phyloP scores from a whole-genome alignment of 2,329 filamentous ascomycete species.

The Mycosphaerelloides madeirae region DNA sequence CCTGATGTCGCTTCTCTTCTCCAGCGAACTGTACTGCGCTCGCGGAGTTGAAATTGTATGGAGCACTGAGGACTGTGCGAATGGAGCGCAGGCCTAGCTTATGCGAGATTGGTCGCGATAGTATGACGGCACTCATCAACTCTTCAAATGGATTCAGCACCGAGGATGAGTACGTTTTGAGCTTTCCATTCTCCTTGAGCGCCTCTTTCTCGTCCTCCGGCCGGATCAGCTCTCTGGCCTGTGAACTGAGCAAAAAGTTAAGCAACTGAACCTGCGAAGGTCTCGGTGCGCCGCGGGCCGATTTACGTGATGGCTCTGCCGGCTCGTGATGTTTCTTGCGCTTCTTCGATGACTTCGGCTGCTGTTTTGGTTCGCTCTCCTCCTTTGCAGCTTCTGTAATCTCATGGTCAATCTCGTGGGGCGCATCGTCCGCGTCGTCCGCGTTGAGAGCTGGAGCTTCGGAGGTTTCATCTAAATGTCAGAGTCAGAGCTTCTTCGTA shows the following conservation, averaged over 20 bases:
- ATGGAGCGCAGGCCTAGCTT: constrained; percentile 41
- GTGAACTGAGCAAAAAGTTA: constrained; percentile 31
- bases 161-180: constrained; percentile 31
- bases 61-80: constrained; percentile 42
- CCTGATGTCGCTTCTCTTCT: constrained; percentile 35
- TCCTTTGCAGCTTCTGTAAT: neutral
- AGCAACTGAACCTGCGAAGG: constrained; percentile 29
- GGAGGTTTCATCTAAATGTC: no score
- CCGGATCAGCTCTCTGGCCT: constrained; percentile 29
- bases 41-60: constrained; percentile 37
- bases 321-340: constrained; percentile 19
- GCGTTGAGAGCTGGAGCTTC: no score
- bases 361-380: neutral
- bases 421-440: no score
- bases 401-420: neutral
- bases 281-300: constrained; percentile 22
- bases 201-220: constrained; percentile 33
- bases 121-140: constrained; percentile 41
- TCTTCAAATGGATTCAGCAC: constrained; percentile 42
- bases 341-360: constrained; percentile 15
- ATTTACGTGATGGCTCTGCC: constrained; percentile 23
- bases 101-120: constrained; percentile 44
- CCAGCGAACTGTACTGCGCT: constrained; percentile 35
- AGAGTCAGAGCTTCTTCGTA: no score
- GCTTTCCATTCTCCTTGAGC: constrained; percentile 23